phyloP scores from a whole-genome alignment of 352 stramenopile species.

The Blastocystis sp. region DNA sequence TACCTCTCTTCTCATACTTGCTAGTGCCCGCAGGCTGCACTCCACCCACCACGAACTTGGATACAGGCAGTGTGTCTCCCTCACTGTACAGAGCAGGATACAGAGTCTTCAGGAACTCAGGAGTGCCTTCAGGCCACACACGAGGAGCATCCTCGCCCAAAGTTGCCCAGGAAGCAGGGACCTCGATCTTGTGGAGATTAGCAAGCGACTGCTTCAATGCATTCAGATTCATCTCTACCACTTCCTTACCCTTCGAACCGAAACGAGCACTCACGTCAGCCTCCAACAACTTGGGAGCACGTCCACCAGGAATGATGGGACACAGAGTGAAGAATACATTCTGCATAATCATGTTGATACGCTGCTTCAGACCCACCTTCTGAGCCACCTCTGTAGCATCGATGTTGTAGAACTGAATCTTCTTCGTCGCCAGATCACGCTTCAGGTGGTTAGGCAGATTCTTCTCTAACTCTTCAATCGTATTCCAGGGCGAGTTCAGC shows the following conservation, averaged over 20 bases:
- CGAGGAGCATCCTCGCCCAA: slow-evolving; percentile 71
- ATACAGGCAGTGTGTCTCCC: slow-evolving; percentile 74
- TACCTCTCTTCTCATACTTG: slow-evolving; percentile 73
- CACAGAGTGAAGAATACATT: slow-evolving; percentile 57
- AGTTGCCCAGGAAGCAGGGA: slow-evolving; percentile 72
- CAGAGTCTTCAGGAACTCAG: slow-evolving; percentile 74
- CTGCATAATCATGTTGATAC: slow-evolving; percentile 76
- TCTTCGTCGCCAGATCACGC: slow-evolving; percentile 72
- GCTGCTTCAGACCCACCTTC: slow-evolving; percentile 72
- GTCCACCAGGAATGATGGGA: slow-evolving; percentile 14
- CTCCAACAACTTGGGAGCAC: slow-evolving; percentile 40
- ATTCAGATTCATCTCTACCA: slow-evolving; percentile 71
- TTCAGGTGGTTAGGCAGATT: slow-evolving; percentile 72
- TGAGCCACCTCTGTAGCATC: slow-evolving; percentile 73
- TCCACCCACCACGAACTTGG: slow-evolving; percentile 74
- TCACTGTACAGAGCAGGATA: slow-evolving; percentile 72
- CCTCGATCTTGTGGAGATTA: slow-evolving; percentile 72
- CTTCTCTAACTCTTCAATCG: slow-evolving; percentile 71
- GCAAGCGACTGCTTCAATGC: slow-evolving; percentile 70
- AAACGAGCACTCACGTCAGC: slow-evolving; percentile 41
- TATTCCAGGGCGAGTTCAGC: slow-evolving; percentile 60
- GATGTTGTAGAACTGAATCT: slow-evolving; percentile 73
- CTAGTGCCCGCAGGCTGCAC: slow-evolving; percentile 73
- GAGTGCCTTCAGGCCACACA: slow-evolving; percentile 73
- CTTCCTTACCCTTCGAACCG: slow-evolving; percentile 34